A percentile compares a stretch with the other conserved stretches of the same genome.
These are phyloP conservation scores for Dothideomycetidae sp. DNA, from an alignment of 2,329 filamentous ascomycete species.

Conservation along the genomic window DNA sequence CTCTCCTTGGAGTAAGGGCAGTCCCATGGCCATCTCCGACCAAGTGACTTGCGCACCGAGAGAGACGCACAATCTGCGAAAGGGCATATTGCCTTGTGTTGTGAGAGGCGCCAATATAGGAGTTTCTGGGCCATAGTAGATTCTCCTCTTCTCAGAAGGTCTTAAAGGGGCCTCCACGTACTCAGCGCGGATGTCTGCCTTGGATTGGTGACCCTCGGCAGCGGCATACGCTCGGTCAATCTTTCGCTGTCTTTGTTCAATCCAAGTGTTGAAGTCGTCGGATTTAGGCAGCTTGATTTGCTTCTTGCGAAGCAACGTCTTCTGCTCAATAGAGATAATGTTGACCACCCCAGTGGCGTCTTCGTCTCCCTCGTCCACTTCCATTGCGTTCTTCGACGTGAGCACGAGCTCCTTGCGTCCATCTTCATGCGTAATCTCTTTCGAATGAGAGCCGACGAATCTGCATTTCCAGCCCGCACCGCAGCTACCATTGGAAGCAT, in stretches of 20 bases:
- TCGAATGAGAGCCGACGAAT: conserved; percentile 74
- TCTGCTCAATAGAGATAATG: conserved; percentile 52
- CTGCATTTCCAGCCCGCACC: conserved; percentile 86
- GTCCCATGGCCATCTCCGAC: conserved; percentile 93
- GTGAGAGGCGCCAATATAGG: conserved; percentile 88
- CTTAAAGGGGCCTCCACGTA: conserved; percentile 79
- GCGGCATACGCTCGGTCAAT: conserved; percentile 16
- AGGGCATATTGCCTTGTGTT: conserved; percentile 91
- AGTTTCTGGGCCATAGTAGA: conserved; percentile 91
- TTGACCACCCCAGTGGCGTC: conserved; percentile 57
- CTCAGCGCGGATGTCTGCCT: conserved; percentile 46
- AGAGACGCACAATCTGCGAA: conserved; percentile 76
- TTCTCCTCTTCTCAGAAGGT: conserved; percentile 79
- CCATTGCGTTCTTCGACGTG: conserved; percentile 39
- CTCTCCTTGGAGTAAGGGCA: conserved; percentile 77
- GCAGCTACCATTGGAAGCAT: conserved; percentile 60
- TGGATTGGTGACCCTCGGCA: conserved; percentile 26
- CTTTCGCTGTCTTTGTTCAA: conserved; percentile 46
- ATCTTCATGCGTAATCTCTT: conserved; percentile 62
- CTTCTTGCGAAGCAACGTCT: conserved; percentile 61
- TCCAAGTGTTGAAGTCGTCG: conserved; percentile 63
- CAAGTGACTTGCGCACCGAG: conserved; percentile 88
- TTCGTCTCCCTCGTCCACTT: conserved; percentile 17
- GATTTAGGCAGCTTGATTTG: conserved; percentile 56
- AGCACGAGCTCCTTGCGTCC: conserved; percentile 72